Evolutionary conservation across 2,329 filamentous ascomycete genomes (phyloP).

Genomic region (Xylaria sp.): DNA sequence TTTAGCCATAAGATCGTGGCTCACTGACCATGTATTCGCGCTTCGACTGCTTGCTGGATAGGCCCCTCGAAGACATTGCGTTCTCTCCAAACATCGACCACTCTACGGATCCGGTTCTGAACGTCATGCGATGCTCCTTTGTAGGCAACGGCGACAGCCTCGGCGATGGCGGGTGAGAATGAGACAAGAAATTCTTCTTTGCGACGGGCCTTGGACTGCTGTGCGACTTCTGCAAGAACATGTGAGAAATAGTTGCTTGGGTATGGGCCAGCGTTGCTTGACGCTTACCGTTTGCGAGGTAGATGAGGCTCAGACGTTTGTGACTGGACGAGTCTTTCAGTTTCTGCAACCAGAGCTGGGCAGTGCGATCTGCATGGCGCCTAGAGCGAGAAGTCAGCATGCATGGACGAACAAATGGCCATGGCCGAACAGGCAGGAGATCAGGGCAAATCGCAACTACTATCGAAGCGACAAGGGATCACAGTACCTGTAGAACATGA

Average conservation of each 20-base stretch:
- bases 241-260: slow-evolving; percentile 32
- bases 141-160: slow-evolving; percentile 90
- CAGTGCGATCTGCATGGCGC: slow-evolving; percentile 90
- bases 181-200: slow-evolving; percentile 94
- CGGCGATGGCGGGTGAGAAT: slow-evolving; percentile 90
- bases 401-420: slow-evolving; percentile 22
- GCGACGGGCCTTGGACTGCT: slow-evolving; percentile 91
- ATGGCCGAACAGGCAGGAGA: slow-evolving; percentile 5
- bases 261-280: background rate
- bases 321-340: slow-evolving; percentile 87
- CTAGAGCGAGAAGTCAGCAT: slow-evolving; percentile 61
- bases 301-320: slow-evolving; percentile 90
- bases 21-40: slow-evolving; percentile 76
- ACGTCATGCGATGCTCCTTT: slow-evolving; percentile 88
- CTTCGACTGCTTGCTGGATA: slow-evolving; percentile 84
- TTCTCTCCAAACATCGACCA: slow-evolving; percentile 94
- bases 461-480: slow-evolving; percentile 26
- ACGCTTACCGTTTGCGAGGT: slow-evolving; percentile 87
- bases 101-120: slow-evolving; percentile 86
- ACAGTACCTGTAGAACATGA: slow-evolving; percentile 94
- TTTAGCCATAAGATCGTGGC: background rate
- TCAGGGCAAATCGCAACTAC: slow-evolving; percentile 14
- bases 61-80: slow-evolving; percentile 83
- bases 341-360: slow-evolving; percentile 89
- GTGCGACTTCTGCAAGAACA: slow-evolving; percentile 79